A percentile compares a stretch with the other conserved stretches of the same genome.
Conservation (phyloP, 805 yeast genomes). For the Cyberlindnera xishuangbannaensis region DNA sequence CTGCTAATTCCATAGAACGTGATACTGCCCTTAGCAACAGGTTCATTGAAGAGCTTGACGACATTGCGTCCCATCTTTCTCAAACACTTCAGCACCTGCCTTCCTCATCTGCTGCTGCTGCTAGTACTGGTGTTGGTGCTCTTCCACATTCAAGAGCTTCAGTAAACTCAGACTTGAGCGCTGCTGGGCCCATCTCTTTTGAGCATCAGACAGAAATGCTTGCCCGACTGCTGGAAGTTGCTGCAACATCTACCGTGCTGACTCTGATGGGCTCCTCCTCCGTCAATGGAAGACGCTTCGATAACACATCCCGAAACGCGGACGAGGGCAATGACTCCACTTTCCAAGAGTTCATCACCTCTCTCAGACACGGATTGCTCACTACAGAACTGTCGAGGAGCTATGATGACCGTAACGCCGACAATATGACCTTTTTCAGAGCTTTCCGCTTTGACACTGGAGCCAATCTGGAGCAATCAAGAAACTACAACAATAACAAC, state of each 20-base stretch:
- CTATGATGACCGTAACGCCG: constrained; percentile 3
- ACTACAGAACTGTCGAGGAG: constrained; percentile 32
- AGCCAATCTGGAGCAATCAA: background rate
- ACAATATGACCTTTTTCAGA: constrained; percentile 32
- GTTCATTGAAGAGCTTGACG: constrained; percentile 21
- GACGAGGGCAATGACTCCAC: constrained; percentile 21
- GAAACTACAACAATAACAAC: background rate
- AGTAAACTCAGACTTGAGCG: constrained; percentile 4
- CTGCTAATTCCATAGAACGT: background rate
- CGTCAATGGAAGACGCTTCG: constrained; percentile 27
- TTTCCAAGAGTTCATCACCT: constrained; percentile 39
- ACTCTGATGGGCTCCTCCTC: constrained; percentile 30
- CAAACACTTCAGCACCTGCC: constrained; percentile 5
- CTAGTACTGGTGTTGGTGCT: background rate
- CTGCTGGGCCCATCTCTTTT: constrained; percentile 11
- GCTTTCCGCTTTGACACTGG: constrained; percentile 38
- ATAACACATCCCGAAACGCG: constrained; percentile 18
- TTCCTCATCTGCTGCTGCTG: background rate
- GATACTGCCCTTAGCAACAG: constrained; percentile 2
- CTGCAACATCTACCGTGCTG: constrained; percentile 39
- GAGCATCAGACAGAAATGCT: constrained; percentile 36
- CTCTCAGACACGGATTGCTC: constrained; percentile 34
- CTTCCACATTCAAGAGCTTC: constrained; percentile 3
- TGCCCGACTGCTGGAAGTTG: constrained; percentile 37
- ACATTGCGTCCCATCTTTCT: constrained; percentile 17